Evolutionary conservation across 2,329 filamentous ascomycete species (phyloP).

Genomic region (Colletotrichum agaves): DNA sequence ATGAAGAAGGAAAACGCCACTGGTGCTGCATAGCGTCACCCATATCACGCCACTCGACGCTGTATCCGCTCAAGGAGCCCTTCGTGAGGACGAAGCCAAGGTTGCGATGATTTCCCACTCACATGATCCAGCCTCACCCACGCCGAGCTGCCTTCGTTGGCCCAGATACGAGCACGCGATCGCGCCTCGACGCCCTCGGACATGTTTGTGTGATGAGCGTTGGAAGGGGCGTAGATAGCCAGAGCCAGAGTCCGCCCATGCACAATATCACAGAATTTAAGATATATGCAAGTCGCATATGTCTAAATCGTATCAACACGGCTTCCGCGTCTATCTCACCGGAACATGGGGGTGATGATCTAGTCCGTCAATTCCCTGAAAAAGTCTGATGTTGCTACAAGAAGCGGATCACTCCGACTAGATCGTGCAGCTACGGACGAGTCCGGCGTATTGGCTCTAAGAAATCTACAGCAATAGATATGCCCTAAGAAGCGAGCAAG

Average conservation of each 20-base stretch:
- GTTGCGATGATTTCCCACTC: slow-evolving; percentile 23
- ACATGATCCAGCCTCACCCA: slow-evolving; percentile 34
- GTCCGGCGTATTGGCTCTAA: too few species aligned
- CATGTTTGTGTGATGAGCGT: slow-evolving; percentile 35
- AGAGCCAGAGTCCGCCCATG: neutral
- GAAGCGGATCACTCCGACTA: too few species aligned
- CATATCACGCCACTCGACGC: slow-evolving; percentile 25
- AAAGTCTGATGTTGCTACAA: too few species aligned
- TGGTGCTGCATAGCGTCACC: slow-evolving; percentile 22
- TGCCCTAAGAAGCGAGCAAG: neutral
- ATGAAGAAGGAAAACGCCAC: slow-evolving; percentile 25
- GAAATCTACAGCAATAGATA: neutral
- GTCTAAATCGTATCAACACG: too few species aligned
- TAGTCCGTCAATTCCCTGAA: too few species aligned
- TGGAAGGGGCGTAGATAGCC: slow-evolving; percentile 26
- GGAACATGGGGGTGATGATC: too few species aligned
- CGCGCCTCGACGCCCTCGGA: slow-evolving; percentile 14
- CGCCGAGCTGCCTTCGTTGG: slow-evolving; percentile 13
- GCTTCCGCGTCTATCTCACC: too few species aligned
- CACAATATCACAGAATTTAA: too few species aligned
- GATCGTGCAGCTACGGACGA: too few species aligned
- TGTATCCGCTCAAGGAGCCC: slow-evolving; percentile 28
- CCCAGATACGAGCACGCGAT: slow-evolving; percentile 26
- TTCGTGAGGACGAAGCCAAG: slow-evolving; percentile 27
- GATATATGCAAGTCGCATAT: too few species aligned